phyloP scores from a whole-genome alignment of 2,329 filamentous ascomycete species.

The Aphanocladium album region DNA sequence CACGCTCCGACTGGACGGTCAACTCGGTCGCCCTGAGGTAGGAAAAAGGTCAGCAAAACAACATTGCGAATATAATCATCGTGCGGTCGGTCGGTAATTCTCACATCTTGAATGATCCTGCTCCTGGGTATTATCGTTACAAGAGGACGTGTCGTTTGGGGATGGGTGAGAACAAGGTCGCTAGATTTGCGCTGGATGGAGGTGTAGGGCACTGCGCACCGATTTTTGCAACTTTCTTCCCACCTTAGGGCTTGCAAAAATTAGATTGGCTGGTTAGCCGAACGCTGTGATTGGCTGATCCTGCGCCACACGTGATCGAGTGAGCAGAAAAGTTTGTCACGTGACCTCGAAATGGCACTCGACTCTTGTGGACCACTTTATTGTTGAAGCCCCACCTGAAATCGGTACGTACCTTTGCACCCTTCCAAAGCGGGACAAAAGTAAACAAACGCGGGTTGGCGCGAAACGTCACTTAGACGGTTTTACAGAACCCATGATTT shows the following conservation, averaged over 20 bases:
- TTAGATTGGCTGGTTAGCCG: conserved; percentile 29
- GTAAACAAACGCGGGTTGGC: conserved; percentile 35
- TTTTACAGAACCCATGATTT: neutral
- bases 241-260: conserved; percentile 39
- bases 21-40: conserved; percentile 86
- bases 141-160: conserved; percentile 34
- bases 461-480: conserved; percentile 18
- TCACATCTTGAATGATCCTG: conserved; percentile 42
- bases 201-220: conserved; percentile 34
- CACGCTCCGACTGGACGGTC: conserved; percentile 99
- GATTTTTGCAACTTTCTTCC: conserved; percentile 28
- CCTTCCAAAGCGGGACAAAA: conserved; percentile 20
- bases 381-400: neutral
- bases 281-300: conserved; percentile 18
- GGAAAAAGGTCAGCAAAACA: conserved; percentile 11
- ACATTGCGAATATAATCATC: conserved; percentile 1
- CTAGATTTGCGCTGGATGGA: conserved; percentile 32
- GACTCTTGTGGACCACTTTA: neutral
- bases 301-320: conserved; percentile 25
- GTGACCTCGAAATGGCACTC: conserved; percentile 8
- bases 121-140: conserved; percentile 34
- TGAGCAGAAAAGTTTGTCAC: conserved; percentile 10
- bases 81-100: conserved; percentile 19
- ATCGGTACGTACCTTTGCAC: conserved; percentile 18
- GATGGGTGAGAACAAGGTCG: conserved; percentile 30